Conservation (phyloP, 495 filamentous ascomycete genomes). For the Trichoderma parareesei region DNA sequence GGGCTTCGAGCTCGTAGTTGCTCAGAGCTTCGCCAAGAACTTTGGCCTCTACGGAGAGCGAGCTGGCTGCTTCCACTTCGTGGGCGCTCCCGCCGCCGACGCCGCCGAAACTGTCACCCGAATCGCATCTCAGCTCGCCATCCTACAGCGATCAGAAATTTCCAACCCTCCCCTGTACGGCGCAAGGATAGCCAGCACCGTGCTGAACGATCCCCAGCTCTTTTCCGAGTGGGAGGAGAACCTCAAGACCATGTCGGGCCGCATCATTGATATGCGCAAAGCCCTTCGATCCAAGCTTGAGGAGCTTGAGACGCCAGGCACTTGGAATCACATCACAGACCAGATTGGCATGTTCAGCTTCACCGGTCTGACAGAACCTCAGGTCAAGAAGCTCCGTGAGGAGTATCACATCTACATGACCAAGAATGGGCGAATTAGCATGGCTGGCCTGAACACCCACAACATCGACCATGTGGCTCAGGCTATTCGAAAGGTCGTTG, state of each 20-base stretch:
- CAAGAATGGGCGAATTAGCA: slow-evolving; percentile 94
- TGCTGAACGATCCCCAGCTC: slow-evolving; percentile 74
- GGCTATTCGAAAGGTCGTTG: slow-evolving; percentile 76
- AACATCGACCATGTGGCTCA: slow-evolving; percentile 92
- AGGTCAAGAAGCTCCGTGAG: slow-evolving; percentile 72
- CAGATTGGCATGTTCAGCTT: slow-evolving; percentile 99
- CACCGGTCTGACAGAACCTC: slow-evolving; percentile 77
- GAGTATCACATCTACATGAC: slow-evolving; percentile 96
- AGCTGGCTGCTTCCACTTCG: slow-evolving; percentile 92
- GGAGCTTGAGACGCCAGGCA: slow-evolving; percentile 73
- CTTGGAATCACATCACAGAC: slow-evolving; percentile 93
- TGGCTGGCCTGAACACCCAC: slow-evolving; percentile 86
- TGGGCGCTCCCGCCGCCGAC: slow-evolving; percentile 63
- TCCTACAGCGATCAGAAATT: slow-evolving; percentile 94
- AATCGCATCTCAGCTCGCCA: slow-evolving; percentile 82
- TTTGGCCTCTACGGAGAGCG: slow-evolving; percentile 97
- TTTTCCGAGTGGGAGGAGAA: slow-evolving; percentile 96
- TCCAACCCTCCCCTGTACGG: slow-evolving; percentile 94
- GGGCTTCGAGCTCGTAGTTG: slow-evolving; percentile 92
- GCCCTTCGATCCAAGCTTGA: slow-evolving; percentile 69
- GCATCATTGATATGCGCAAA: slow-evolving; percentile 84
- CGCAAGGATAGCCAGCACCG: slow-evolving; percentile 70
- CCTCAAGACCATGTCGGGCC: slow-evolving; percentile 84
- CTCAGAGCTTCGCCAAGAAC: slow-evolving; percentile 98
- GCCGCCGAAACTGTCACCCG: slow-evolving; percentile 52